Evolutionary conservation across 1,139 yeast species (phyloP).

Genomic region (Pichia terricola): DNA sequence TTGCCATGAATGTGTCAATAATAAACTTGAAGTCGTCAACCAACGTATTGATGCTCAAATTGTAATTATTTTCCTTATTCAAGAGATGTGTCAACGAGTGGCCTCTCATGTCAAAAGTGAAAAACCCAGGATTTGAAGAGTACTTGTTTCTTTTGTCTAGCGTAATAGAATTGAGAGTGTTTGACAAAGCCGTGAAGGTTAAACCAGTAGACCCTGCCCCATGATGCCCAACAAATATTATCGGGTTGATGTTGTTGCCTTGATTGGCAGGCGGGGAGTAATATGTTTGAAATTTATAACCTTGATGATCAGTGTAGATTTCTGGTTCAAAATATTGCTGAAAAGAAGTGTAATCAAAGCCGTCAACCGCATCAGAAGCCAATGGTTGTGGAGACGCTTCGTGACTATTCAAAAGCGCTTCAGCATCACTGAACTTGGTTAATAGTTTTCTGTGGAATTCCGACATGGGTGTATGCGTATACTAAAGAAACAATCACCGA

Average conservation of each 20-base stretch:
- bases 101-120: conserved; percentile 74
- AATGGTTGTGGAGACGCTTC: conserved; percentile 1
- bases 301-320: conserved; percentile 5
- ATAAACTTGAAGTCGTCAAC: conserved; percentile 48
- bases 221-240: conserved; percentile 71
- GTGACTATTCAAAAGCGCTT: conserved; percentile 30
- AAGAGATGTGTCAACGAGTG: conserved; percentile 51
- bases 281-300: conserved; percentile 43
- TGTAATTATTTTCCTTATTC: conserved; percentile 21
- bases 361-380: conserved; percentile 26
- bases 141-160: conserved; percentile 13
- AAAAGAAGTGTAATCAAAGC: not conserved
- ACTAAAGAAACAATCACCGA: too few species aligned
- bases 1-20: conserved; percentile 28
- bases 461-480: not conserved
- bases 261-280: conserved; percentile 39
- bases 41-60: conserved; percentile 39
- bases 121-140: conserved; percentile 40
- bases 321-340: conserved; percentile 2
- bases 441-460: conserved; percentile 33
- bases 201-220: conserved; percentile 92
- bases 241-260: conserved; percentile 19
- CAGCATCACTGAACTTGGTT: conserved; percentile 32
- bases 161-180: conserved; percentile 21
- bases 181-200: conserved; percentile 55